These are phyloP conservation scores for Termitomyces sp. DNA, from an alignment of 768 basidiomycete genomes.

Conservation along the genomic window DNA sequence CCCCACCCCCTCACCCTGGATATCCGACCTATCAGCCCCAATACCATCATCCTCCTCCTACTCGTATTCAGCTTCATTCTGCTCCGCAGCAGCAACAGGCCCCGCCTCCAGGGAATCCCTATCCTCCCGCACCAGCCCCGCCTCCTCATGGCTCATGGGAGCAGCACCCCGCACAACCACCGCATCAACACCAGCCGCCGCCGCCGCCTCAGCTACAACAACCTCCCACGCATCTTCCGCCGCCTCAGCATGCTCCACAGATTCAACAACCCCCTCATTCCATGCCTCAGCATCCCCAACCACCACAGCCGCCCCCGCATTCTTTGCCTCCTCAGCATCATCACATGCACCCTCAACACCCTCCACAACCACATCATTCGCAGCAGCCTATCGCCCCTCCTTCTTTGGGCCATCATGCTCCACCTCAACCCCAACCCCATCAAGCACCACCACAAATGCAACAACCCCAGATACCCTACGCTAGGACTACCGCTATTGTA, in stretches of 20 bases:
- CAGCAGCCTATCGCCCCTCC: constrained; percentile 10
- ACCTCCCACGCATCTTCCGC: constrained; percentile 12
- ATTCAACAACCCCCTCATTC: constrained; percentile 20
- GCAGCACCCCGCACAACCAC: constrained; percentile 25
- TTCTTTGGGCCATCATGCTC: constrained; percentile 11
- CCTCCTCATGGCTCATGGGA: constrained; percentile 39
- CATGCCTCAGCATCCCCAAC: constrained; percentile 21
- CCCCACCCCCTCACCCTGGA: constrained; percentile 30
- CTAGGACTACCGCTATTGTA: constrained; percentile 38
- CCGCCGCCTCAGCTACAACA: constrained; percentile 18
- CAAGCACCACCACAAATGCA: constrained; percentile 21
- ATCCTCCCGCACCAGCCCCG: constrained; percentile 42
- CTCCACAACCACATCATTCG: constrained; percentile 15
- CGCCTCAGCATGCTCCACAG: constrained; percentile 14
- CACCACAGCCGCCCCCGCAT: constrained; percentile 11
- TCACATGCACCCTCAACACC: constrained; percentile 13
- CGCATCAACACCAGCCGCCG: constrained; percentile 21
- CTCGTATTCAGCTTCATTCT: constrained; percentile 26
- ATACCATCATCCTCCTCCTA: constrained; percentile 24
- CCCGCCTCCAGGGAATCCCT: constrained; percentile 38
- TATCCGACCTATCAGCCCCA: constrained; percentile 31
- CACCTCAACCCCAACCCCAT: constrained; percentile 12
- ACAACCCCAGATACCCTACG: constrained; percentile 26
- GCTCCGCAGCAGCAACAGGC: constrained; percentile 28
- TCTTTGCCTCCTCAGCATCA: constrained; percentile 13